Evolutionary conservation across 805 yeast species (phyloP).

Genomic region (Wickerhamomyces queroliae): DNA sequence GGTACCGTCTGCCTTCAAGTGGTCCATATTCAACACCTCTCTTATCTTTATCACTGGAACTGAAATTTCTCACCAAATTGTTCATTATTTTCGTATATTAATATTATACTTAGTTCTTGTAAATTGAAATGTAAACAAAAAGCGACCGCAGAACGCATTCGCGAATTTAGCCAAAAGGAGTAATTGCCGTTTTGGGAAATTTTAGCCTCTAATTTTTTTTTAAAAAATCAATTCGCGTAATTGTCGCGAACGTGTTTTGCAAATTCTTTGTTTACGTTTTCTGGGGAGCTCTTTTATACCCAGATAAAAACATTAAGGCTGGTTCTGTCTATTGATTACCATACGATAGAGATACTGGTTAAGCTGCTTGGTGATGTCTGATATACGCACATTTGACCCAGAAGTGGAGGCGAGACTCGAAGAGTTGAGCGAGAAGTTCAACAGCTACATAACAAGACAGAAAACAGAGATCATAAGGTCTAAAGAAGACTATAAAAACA

Average conservation of each 20-base stretch:
- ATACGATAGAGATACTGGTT: not conserved
- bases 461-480: constrained; percentile 27
- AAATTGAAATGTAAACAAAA: no score
- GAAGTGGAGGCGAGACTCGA: constrained; percentile 32
- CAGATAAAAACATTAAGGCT: not conserved
- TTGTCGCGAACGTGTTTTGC: no score
- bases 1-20: not conserved
- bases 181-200: no score
- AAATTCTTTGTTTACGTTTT: no score
- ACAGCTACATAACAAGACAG: constrained; percentile 27
- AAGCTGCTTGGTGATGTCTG: constrained; percentile 19
- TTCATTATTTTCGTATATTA: no score
- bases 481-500: constrained; percentile 28
- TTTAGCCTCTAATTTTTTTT: no score
- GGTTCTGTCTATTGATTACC: no score
- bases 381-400: constrained; percentile 27
- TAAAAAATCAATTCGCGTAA: no score
- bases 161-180: not conserved
- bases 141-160: not conserved
- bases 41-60: no score
- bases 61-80: no score
- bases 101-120: no score
- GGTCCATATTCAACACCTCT: not conserved
- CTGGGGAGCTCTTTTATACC: not conserved
- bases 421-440: constrained; percentile 32